These are phyloP conservation scores for Arthrobotrys pseudoclavata DNA, from an alignment of 2,329 filamentous ascomycete species.

Conservation along the genomic window DNA sequence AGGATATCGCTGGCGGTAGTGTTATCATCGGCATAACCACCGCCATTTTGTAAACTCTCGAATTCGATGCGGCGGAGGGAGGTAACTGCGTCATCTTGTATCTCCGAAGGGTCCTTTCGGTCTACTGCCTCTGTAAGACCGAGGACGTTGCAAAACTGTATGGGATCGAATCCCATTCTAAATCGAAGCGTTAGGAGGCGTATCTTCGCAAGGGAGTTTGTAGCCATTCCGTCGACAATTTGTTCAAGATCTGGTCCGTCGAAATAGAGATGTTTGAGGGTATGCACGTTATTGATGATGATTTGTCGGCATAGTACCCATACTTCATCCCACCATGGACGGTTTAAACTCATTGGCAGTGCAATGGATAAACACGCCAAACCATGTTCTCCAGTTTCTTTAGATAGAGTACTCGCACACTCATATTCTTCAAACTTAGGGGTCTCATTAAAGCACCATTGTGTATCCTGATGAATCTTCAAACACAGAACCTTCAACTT, in stretches of 20 bases:
- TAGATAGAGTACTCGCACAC: not conserved
- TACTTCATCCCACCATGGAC: conserved; percentile 40
- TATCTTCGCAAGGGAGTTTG: conserved; percentile 10
- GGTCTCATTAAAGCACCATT: conserved; percentile 33
- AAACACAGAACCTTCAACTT: conserved; percentile 47
- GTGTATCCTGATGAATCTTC: conserved; percentile 38
- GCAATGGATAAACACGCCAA: conserved; percentile 46
- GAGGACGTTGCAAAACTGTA: conserved; percentile 21
- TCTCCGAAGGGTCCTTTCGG: not conserved
- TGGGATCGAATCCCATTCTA: conserved; percentile 18
- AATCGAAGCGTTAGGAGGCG: conserved; percentile 31
- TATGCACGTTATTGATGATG: not conserved
- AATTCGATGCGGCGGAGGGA: conserved; percentile 38
- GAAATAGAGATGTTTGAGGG: conserved; percentile 37
- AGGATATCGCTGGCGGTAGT: not conserved
- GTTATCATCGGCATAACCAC: not conserved
- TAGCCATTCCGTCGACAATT: conserved; percentile 12
- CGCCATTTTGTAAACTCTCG: not conserved
- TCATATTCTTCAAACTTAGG: conserved; percentile 52
- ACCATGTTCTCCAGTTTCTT: conserved; percentile 2
- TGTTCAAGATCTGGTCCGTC: conserved; percentile 45
- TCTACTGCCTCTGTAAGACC: not conserved
- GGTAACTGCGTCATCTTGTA: conserved; percentile 5
- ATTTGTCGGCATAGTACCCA: conserved; percentile 42
- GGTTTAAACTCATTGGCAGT: conserved; percentile 25